phyloP scores from a whole-genome alignment of 306 rosid genomes.

The Gastrolobium bilobum region DNA sequence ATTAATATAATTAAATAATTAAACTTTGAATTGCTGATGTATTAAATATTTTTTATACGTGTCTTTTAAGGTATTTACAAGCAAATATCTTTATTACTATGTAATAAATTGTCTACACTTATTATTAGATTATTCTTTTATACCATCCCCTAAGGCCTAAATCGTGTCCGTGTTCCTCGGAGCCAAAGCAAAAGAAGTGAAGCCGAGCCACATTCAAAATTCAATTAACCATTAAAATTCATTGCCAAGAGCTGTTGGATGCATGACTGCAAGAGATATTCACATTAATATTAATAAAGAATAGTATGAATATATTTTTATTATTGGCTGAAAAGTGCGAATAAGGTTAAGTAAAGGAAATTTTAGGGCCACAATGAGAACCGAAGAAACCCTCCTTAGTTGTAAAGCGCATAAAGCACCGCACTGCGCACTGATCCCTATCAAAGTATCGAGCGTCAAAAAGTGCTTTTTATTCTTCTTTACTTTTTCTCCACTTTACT shows the following conservation, averaged over 20 bases:
- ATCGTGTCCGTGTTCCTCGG: neutral
- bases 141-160: neutral
- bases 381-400: neutral
- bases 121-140: neutral
- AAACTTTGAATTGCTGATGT: too few species aligned
- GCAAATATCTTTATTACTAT: too few species aligned
- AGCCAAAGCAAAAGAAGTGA: neutral
- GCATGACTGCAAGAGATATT: neutral
- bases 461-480: neutral
- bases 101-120: neutral
- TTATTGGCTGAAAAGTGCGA: neutral
- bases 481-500: neutral
- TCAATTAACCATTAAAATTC: neutral
- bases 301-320: neutral
- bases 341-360: neutral
- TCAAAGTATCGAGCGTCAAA: neutral
- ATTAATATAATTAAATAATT: too few species aligned
- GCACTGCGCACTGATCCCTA: neutral
- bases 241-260: neutral
- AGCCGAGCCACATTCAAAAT: neutral
- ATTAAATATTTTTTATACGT: too few species aligned
- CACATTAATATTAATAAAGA: neutral
- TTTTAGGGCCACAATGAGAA: neutral
- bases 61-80: too few species aligned
- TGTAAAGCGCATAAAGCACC: slow-evolving; percentile 25